phyloP scores from a whole-genome alignment of 2,329 filamentous ascomycete species.

The Fusarium sororula region DNA sequence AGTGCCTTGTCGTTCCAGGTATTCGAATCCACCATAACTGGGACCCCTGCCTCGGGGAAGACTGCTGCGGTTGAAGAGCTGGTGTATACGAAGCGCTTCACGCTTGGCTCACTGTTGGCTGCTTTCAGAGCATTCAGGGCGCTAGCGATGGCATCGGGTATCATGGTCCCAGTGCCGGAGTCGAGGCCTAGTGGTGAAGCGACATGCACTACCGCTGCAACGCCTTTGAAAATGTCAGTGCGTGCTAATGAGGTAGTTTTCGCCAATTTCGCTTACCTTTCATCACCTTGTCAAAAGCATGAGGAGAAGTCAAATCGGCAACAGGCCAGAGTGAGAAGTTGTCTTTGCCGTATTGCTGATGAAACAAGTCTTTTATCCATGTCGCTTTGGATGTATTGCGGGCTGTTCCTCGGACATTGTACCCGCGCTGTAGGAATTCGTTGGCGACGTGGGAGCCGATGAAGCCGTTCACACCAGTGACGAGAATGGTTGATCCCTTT shows the following conservation, averaged over 20 bases:
- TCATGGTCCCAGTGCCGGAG: background rate
- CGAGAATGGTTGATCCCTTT: background rate
- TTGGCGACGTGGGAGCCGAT: background rate
- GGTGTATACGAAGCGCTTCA: background rate
- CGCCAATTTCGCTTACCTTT: background rate
- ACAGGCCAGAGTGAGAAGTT: background rate
- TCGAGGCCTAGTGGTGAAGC: background rate
- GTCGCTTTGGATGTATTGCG: background rate
- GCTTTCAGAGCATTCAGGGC: background rate
- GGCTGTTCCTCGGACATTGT: background rate
- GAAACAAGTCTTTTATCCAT: background rate
- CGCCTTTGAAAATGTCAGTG: background rate
- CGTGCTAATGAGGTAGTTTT: accelerated
- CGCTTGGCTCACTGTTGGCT: background rate
- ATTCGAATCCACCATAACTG: background rate
- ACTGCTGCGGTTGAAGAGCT: background rate
- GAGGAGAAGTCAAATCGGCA: background rate
- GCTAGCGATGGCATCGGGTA: background rate
- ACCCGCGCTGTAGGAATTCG: background rate
- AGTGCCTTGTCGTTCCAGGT: constrained; percentile 49
- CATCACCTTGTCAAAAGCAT: background rate
- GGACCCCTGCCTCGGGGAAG: background rate
- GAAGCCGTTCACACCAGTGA: background rate
- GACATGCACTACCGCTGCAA: background rate
- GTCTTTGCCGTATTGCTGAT: background rate